These are phyloP conservation scores for Yarrowia sp. DNA, from an alignment of 805 yeast species.

Conservation along the genomic window DNA sequence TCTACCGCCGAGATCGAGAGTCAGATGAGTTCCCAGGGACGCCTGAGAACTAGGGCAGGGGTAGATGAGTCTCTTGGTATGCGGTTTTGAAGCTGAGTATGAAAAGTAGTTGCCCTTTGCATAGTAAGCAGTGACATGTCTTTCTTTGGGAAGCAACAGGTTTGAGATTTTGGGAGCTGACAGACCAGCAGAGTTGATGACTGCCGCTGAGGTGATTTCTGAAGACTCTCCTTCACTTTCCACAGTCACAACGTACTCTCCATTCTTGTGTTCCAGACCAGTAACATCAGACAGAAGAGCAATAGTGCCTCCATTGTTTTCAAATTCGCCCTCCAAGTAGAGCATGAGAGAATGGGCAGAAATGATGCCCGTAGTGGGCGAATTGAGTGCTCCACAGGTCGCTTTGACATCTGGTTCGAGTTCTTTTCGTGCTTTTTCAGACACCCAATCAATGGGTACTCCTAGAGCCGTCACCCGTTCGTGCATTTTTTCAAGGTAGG, in stretches of 20 bases:
- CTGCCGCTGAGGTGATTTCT: slow-evolving; percentile 56
- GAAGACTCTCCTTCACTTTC: slow-evolving; percentile 43
- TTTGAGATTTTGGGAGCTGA: slow-evolving; percentile 76
- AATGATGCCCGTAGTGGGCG: slow-evolving; percentile 85
- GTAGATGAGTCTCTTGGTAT: slow-evolving; percentile 66
- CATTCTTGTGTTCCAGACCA: slow-evolving; percentile 47
- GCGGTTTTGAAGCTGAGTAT: slow-evolving; percentile 58
- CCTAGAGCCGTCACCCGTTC: slow-evolving; percentile 58
- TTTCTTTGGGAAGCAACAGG: slow-evolving; percentile 66
- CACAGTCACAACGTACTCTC: slow-evolving; percentile 42
- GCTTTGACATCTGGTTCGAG: slow-evolving; percentile 76
- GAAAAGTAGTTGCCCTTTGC: slow-evolving; percentile 88
- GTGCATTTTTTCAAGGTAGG: slow-evolving; percentile 62
- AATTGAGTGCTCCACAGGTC: slow-evolving; percentile 63
- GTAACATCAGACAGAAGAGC: slow-evolving; percentile 68
- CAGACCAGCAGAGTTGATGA: slow-evolving; percentile 82
- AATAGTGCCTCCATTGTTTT: slow-evolving; percentile 66
- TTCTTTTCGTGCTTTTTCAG: slow-evolving; percentile 54
- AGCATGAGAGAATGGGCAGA: slow-evolving; percentile 80
- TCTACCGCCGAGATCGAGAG: slow-evolving; percentile 81
- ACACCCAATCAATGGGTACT: slow-evolving; percentile 65
- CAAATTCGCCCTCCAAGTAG: slow-evolving; percentile 62
- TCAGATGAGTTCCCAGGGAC: slow-evolving; percentile 88
- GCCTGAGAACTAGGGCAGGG: slow-evolving; percentile 78
- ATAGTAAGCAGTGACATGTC: slow-evolving; percentile 65